Conservation (phyloP, 2,329 filamentous ascomycete species). For the Bipolaris zeicola region DNA sequence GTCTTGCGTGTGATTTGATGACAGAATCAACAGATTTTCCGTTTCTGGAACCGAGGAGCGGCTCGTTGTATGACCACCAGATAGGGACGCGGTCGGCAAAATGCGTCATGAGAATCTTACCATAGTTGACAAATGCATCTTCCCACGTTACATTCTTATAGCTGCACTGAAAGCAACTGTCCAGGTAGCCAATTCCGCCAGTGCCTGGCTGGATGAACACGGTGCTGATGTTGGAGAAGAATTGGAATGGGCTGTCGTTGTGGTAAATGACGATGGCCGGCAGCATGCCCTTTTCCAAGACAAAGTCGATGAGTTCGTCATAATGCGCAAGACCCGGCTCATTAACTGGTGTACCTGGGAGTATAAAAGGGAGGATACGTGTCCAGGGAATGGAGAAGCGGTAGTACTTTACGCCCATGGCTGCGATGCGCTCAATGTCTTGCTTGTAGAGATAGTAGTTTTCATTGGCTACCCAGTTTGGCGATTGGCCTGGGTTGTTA, state of each 20-base stretch:
- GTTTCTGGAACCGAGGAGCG: slow-evolving; percentile 51
- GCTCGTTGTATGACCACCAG: slow-evolving; percentile 63
- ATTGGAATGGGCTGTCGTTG: slow-evolving; percentile 56
- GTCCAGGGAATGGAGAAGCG: slow-evolving; percentile 61
- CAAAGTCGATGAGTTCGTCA: slow-evolving; percentile 59
- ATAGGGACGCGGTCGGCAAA: slow-evolving; percentile 59
- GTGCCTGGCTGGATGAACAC: slow-evolving; percentile 24
- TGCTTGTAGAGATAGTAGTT: slow-evolving; percentile 64
- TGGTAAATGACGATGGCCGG: slow-evolving; percentile 58
- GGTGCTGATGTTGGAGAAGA: slow-evolving; percentile 47
- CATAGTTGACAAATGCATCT: slow-evolving; percentile 61
- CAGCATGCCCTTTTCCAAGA: slow-evolving; percentile 57
- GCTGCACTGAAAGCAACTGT: slow-evolving; percentile 46
- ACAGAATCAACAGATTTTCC: slow-evolving; percentile 47
- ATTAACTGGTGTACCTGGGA: slow-evolving; percentile 59
- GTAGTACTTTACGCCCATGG: slow-evolving; percentile 59
- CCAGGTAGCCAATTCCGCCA: slow-evolving; percentile 37
- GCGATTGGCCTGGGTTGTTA: slow-evolving; percentile 9
- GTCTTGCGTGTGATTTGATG: slow-evolving; percentile 55
- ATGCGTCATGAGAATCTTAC: slow-evolving; percentile 58
- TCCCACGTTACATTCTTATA: slow-evolving; percentile 54
- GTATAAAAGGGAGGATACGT: slow-evolving; percentile 59
- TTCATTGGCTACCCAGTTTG: slow-evolving; percentile 51
- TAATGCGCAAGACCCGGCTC: slow-evolving; percentile 59
- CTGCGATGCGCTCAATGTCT: slow-evolving; percentile 60